Evolutionary conservation across 768 basidiomycete species (phyloP), one percentile per base, ranked within the genome.

Genomic region (Rhizopogon roseolus): DNA sequence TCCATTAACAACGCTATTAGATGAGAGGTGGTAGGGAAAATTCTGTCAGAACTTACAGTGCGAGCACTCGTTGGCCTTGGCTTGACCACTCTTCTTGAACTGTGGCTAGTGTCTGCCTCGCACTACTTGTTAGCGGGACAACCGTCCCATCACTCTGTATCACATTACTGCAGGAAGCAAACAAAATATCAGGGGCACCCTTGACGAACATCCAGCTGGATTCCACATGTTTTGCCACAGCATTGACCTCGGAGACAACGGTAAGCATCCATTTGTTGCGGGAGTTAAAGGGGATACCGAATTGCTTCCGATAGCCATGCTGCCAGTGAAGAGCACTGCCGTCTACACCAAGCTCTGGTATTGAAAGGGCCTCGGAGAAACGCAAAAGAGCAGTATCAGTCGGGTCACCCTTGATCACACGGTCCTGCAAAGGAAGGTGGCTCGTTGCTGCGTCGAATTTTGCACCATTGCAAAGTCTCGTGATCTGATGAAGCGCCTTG

Each of bases 191-290:
- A 0, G 81, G 81, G 1, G 78, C 81, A 17, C 79, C 80, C 60
- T 81, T 81, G 63, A 74, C 70, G 52, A 77, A 63, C 51, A 81
- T 67, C 32, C 45, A 46, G 55, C 72, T 57, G 1, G 59, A 52
- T 29, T 11, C 45, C 22, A 3, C 14, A 2, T 39, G 5, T 34
- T 53, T 53, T 29, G 22, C 43, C 6, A 11, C 16, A 13, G 45
- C 46, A 22, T 16, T 25, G 46, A 55, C 61, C 6, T 62, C 56
- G n/a, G 62, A 58, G 25, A 67, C 55, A 49, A 75, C 63, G 48
- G 72, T 75, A 53, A 79, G 64, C 73, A 79, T 79, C 70, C 71
- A 80, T 63, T 81, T 81, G 59, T 76, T 75, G 57, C 72, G 72
- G 6, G 74, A 77, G 41, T 71, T 71, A 65, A 71, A 71, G 10